Evolutionary conservation across 768 basidiomycete species (phyloP).

Genomic region (Russula compacta): DNA sequence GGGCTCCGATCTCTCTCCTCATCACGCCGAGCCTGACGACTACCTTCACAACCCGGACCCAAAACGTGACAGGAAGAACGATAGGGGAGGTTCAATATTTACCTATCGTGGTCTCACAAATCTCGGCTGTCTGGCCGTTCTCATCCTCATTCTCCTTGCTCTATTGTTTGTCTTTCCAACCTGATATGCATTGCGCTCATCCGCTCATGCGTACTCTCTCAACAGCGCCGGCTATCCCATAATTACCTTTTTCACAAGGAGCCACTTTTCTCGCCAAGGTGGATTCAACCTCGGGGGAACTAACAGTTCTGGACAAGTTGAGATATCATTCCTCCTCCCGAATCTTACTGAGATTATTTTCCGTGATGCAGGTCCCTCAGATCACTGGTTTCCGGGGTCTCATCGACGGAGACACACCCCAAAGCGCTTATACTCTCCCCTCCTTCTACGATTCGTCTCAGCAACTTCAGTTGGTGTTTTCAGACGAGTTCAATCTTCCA

Average conservation of each 20-base stretch:
- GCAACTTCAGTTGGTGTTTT: constrained; percentile 65
- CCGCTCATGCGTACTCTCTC: not conserved
- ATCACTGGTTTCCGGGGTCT: constrained; percentile 36
- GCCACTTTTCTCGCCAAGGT: constrained; percentile 24
- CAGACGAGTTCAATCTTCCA: constrained; percentile 80
- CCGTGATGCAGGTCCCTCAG: constrained; percentile 43
- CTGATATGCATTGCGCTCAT: not conserved
- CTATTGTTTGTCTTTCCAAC: constrained; percentile 15
- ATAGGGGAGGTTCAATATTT: constrained; percentile 30
- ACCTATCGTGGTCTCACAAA: constrained; percentile 35
- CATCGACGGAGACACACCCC: constrained; percentile 52
- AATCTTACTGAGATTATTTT: not conserved
- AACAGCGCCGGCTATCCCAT: constrained; percentile 31
- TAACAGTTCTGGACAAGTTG: constrained; percentile 39
- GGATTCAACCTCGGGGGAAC: constrained; percentile 41
- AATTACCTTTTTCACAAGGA: constrained; percentile 25
- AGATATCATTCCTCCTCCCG: not conserved
- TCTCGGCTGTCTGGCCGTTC: constrained; percentile 27
- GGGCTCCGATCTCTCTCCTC: constrained; percentile 22
- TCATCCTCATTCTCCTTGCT: constrained; percentile 3
- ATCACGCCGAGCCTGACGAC: constrained; percentile 25
- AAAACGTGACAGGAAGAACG: constrained; percentile 26
- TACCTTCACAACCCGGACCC: constrained; percentile 29
- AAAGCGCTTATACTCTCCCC: constrained; percentile 41
- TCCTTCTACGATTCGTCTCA: constrained; percentile 54